These are phyloP conservation scores for Tanacetum coccineum DNA, from an alignment of 129 eudicot genomes.

Conservation along the genomic window DNA sequence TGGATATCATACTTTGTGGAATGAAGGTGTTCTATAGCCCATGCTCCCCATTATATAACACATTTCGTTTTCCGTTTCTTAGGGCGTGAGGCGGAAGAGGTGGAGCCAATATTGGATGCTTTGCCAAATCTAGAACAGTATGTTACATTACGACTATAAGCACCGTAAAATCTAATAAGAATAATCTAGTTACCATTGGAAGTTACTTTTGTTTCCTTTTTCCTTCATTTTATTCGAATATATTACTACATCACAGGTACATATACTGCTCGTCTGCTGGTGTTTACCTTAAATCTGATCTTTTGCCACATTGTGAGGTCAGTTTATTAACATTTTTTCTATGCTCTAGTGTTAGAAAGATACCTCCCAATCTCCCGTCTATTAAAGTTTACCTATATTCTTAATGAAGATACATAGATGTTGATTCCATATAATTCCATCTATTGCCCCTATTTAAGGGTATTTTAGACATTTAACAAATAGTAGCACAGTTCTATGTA, in stretches of 20 bases:
- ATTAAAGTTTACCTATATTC: background rate
- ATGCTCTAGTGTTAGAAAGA: background rate
- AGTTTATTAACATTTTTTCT: conserved; percentile 21
- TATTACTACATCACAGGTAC: conserved; percentile 51
- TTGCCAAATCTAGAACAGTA: conserved; percentile 96
- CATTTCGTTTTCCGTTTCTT: conserved; percentile 3
- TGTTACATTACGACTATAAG: conserved; percentile 31
- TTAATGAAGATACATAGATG: background rate
- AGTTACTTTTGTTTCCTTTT: background rate
- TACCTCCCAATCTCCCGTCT: background rate
- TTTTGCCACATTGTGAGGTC: conserved; percentile 87
- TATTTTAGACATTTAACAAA: background rate
- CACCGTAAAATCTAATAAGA: background rate
- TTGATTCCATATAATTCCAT: background rate
- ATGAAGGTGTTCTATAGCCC: background rate
- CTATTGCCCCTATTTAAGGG: background rate
- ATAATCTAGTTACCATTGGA: conserved; percentile 5
- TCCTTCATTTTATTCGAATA: background rate
- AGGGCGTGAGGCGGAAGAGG: conserved; percentile 98
- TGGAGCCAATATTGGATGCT: conserved; percentile 91
- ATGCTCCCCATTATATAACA: background rate
- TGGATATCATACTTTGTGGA: no score
- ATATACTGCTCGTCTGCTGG: conserved; percentile 99
- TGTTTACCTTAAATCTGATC: conserved; percentile 92
- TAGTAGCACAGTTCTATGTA: background rate